phyloP scores from a whole-genome alignment of 1,139 yeast species.

The Taiozyma sp. region DNA sequence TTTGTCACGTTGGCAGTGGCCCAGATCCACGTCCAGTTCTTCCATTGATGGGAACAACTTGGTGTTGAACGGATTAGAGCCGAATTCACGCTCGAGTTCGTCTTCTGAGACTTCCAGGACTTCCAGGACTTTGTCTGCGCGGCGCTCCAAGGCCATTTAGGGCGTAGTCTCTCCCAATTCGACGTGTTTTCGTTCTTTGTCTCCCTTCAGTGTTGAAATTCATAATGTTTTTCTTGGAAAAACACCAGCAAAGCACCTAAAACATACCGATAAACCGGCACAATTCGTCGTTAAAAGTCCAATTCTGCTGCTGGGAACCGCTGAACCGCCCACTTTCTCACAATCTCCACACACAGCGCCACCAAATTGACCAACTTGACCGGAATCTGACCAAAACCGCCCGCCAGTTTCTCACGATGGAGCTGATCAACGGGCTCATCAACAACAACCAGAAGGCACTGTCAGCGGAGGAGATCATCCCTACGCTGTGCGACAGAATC shows the following conservation, averaged over 20 bases:
- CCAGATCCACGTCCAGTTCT: slow-evolving; percentile 9
- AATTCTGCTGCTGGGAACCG: neutral
- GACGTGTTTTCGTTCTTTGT: neutral
- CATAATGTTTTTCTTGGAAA: neutral
- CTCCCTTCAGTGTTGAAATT: no score
- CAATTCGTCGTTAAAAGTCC: neutral
- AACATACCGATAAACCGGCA: neutral
- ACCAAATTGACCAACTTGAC: neutral
- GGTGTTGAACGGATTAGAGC: neutral
- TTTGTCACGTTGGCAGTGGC: slow-evolving; percentile 10
- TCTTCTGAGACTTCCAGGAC: neutral
- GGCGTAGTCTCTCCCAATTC: neutral
- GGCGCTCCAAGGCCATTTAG: neutral
- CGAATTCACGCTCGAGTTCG: neutral
- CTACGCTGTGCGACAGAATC: slow-evolving; percentile 83
- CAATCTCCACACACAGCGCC: neutral
- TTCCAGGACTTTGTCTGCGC: neutral
- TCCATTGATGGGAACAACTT: slow-evolving; percentile 8
- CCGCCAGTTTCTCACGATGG: slow-evolving; percentile 28
- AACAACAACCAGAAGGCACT: slow-evolving; percentile 42
- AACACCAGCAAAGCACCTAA: neutral
- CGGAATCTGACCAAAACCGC: neutral
- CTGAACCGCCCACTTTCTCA: neutral
- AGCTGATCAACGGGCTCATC: slow-evolving; percentile 45
- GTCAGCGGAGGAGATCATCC: slow-evolving; percentile 81